Base-by-base conservation (phyloP, 2,329 filamentous ascomycete species). In the Macrophomina pseudophaseolina region DNA sequence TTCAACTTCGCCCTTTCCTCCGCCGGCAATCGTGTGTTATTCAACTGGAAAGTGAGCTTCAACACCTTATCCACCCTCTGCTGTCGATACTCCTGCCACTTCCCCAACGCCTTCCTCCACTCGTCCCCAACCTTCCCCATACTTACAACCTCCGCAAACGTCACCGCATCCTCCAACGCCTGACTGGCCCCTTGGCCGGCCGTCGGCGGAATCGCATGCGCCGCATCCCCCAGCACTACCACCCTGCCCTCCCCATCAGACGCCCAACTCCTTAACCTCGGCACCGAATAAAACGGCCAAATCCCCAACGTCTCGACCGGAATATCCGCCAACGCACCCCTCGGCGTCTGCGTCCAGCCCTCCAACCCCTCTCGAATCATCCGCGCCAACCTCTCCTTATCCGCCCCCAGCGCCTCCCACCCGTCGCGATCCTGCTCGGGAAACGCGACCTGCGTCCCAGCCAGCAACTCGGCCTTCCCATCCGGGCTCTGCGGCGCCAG, bases 101-200 rank as follows among this genome's bases (percentile, higher is more conserved):
- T 18, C 14, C 14, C 40, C 56, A 59, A 6, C 38, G 14, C 3
- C 14, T 23, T 3, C 4, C 56, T 40, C 46, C 40, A 7, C 54
- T 18, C 54, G 23, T 3, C 7, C 23, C n/a, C 33, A 1, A 23
- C 28, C 6, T 16, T 40, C 3, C 32, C 14, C 30, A 14, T 40
- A 0, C 18, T 14, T 40, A 59, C 56, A 33, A 46, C 6, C 44
- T 48, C 30, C 32, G 88, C 89, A 0, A 91, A 76, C 0, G 89
- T 87, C 0, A 88, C 87, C 0, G 88, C 89, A 63, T 91, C 89
- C 72, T 91, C 89, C 0, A 91, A 79, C 0, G 86, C 85, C 3
- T 85, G 87, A 71, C 90, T 90, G 12, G 89, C 89, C 0, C 89
- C 73, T 58, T 72, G 69, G 1, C 67, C 68, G 65, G 71, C 69